Base-by-base conservation (phyloP, 345 rosid genomes). In the Syzygium aromaticum region DNA sequence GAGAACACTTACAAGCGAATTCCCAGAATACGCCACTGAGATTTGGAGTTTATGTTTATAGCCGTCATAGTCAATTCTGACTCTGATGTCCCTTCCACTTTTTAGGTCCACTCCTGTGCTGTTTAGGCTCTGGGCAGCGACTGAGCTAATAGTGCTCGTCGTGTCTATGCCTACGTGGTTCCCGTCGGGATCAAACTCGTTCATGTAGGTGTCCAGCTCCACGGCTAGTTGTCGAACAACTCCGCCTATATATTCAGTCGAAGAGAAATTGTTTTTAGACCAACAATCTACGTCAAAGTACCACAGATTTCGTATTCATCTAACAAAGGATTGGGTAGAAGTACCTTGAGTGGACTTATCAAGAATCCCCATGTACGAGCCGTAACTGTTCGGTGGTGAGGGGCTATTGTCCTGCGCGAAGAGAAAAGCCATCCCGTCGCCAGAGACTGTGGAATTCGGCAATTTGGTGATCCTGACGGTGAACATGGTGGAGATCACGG, bases 161-260 rank as follows among this genome's bases (percentile, higher is more conserved):
- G 92, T 90, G 85, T 87, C 90, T 33, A 92, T 85, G 27, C 90
- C 93, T 7, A 89, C 21, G 15, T 90, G 93, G 86, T 92, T 93
- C 7, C 28, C 91, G 23, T 93, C 90, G 11, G 86, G 87, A 89
- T 91, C 92, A 28, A 89, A 90, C 54, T 91, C 92, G 13, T 91
- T 92, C 88, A 84, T 86, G 86, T 88, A 92, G 33, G 94, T 90
- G 89, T 93, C 92, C 13, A 91, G 82, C 89, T 90, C 93, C 54
- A 91, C 89, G 4, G 90, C 93, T 85, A 90, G 52, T 73, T 90
- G 92, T 30, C 30, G 67, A 54, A 89, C 88, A 25, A 86, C 38
- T 2, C 92, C 90, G 80, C 84, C 91, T 91, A 83, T 52, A 82
- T n/a, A 49, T 64, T 64, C 8, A 30, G 14, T 54, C 6, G 5